phyloP scores from a whole-genome alignment of 495 filamentous ascomycete species.

The Ramalina intermedia region DNA sequence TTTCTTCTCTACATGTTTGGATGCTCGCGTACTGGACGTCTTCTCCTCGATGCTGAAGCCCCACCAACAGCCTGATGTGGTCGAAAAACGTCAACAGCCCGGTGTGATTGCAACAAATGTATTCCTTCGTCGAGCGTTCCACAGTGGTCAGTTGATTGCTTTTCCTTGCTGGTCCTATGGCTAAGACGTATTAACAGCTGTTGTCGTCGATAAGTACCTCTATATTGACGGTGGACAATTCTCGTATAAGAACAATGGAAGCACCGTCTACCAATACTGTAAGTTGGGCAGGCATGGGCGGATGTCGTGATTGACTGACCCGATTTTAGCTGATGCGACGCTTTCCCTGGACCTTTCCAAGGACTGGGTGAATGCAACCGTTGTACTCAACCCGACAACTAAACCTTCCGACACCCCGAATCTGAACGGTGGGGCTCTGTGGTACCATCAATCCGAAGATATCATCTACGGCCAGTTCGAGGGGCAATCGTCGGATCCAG shows the following conservation, averaged over 20 bases:
- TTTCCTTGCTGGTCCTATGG: not conserved
- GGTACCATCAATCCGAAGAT: conserved; percentile 5
- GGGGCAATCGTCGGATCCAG: not conserved
- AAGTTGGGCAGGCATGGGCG: not conserved
- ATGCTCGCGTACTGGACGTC: not conserved
- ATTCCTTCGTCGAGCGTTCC: conserved; percentile 12
- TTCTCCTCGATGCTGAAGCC: not conserved
- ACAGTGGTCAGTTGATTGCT: conserved; percentile 5
- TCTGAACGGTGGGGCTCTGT: conserved; percentile 3
- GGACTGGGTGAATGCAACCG: conserved; percentile 10
- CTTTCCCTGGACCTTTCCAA: conserved; percentile 13
- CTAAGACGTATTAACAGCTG: not conserved
- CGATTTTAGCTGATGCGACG: not conserved
- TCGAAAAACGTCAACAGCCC: conserved; percentile 4
- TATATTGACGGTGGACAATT: conserved; percentile 14
- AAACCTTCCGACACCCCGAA: conserved; percentile 3
- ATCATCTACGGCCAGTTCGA: conserved; percentile 5
- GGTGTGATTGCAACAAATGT: conserved; percentile 1
- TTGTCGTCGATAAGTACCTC: conserved; percentile 6
- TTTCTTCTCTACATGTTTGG: not conserved
- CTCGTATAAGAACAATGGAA: conserved; percentile 5
- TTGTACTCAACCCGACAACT: conserved; percentile 1
- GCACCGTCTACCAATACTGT: conserved; percentile 3
- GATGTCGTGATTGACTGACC: not conserved
- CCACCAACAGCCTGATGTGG: not conserved